These are phyloP conservation scores for Lophiostoma macrostomum DNA, from an alignment of 495 filamentous ascomycete species.

Conservation along the genomic window DNA sequence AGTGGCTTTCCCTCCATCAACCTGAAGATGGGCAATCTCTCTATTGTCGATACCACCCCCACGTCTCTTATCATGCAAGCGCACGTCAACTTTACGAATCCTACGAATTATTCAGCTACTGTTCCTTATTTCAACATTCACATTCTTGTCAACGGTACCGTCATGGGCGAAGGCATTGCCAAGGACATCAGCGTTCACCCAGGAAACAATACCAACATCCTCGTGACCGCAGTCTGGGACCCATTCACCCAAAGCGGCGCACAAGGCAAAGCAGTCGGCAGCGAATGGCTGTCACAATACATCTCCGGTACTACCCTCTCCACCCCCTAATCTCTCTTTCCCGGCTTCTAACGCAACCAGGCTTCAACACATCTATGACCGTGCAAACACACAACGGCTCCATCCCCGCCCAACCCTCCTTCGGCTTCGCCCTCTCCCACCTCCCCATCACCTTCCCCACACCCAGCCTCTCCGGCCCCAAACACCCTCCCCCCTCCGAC, in stretches of 20 bases:
- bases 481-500: conserved; percentile 42
- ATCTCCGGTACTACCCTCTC: conserved; percentile 61
- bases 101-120: conserved; percentile 74
- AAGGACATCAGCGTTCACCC: conserved; percentile 56
- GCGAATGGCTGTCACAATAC: conserved; percentile 76
- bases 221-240: conserved; percentile 70
- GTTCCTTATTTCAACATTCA: conserved; percentile 77
- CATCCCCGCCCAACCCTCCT: conserved; percentile 68
- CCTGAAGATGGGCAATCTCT: conserved; percentile 62
- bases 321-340: neutral
- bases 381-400: conserved; percentile 64
- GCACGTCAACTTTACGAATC: conserved; percentile 79
- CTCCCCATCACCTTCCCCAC: conserved; percentile 66
- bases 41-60: conserved; percentile 64
- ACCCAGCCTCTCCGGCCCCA: conserved; percentile 60
- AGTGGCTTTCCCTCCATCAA: conserved; percentile 49
- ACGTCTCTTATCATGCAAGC: conserved; percentile 67
- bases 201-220: conserved; percentile 70
- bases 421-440: conserved; percentile 69
- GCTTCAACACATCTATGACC: conserved; percentile 73
- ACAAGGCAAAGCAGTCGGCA: conserved; percentile 58
- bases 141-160: conserved; percentile 66
- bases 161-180: conserved; percentile 70
- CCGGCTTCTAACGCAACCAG: conserved; percentile 37
- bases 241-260: conserved; percentile 60